These are phyloP conservation scores for Alternaria dauci DNA, from an alignment of 2,329 filamentous ascomycete species.

Conservation along the genomic window DNA sequence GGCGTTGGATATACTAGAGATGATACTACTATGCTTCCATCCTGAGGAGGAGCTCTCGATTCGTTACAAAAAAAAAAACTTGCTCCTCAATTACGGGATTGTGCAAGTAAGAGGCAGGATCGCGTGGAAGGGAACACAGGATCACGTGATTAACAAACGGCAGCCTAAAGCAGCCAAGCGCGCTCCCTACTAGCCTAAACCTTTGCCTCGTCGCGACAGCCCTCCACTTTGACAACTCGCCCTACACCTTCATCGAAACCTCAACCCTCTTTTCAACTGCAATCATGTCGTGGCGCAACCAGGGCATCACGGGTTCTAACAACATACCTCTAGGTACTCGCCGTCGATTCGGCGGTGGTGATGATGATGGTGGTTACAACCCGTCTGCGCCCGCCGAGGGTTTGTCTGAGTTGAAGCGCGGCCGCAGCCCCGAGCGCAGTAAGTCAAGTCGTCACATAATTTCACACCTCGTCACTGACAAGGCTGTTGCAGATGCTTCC, in stretches of 20 bases:
- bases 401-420: constrained; percentile 74
- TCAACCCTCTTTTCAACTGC: constrained; percentile 22
- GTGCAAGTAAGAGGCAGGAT: neutral
- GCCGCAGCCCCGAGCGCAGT: constrained; percentile 89
- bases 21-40: too few species aligned
- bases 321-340: constrained; percentile 92
- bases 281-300: constrained; percentile 70
- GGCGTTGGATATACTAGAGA: neutral
- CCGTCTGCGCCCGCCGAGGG: constrained; percentile 57
- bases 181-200: constrained; percentile 13
- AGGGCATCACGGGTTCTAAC: constrained; percentile 96
- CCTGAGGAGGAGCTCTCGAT: neutral
- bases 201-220: constrained; percentile 17
- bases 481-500: constrained; percentile 43
- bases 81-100: neutral
- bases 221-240: constrained; percentile 20
- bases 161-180: constrained; percentile 13
- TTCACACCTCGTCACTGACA: constrained; percentile 18
- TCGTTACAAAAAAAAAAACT: neutral
- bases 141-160: constrained; percentile 2
- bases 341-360: constrained; percentile 79
- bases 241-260: constrained; percentile 5
- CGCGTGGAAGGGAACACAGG: neutral
- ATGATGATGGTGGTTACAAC: constrained; percentile 58
- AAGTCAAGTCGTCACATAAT: constrained; percentile 46